These are phyloP conservation scores for Hyaloscypha hepaticicola DNA, from an alignment of 495 filamentous ascomycete genomes.

Conservation along the genomic window DNA sequence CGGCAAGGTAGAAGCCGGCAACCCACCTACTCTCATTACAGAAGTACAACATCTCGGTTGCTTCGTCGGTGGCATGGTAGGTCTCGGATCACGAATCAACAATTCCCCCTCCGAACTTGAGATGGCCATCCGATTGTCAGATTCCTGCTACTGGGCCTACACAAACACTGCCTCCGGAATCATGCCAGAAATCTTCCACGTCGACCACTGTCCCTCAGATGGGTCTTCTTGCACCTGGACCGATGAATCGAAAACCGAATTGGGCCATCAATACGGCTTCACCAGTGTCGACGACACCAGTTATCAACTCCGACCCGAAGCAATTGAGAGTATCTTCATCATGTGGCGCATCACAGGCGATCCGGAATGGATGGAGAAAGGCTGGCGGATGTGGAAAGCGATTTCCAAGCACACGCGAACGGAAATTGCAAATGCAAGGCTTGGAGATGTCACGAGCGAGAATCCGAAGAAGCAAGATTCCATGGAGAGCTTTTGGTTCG, in stretches of 20 bases:
- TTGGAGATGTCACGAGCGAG: conserved; percentile 34
- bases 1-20: conserved; percentile 64
- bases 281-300: background rate
- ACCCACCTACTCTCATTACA: conserved; percentile 31
- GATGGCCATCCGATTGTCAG: conserved; percentile 75
- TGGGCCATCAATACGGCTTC: background rate
- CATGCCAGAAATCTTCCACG: conserved; percentile 68
- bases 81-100: conserved; percentile 75
- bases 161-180: conserved; percentile 72
- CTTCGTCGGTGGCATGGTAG: conserved; percentile 90
- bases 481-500: conserved; percentile 65
- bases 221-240: background rate
- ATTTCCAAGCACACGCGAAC: conserved; percentile 44
- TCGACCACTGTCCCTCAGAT: conserved; percentile 49
- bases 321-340: conserved; percentile 61
- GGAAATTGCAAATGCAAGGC: conserved; percentile 42
- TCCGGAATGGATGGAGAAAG: conserved; percentile 49
- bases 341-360: conserved; percentile 59
- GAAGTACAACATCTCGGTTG: conserved; percentile 59
- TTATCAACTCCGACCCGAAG: conserved; percentile 38
- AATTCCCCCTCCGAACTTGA: conserved; percentile 64
- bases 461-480: conserved; percentile 38
- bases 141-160: conserved; percentile 90
- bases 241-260: background rate
- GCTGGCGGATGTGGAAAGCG: conserved; percentile 56